Percentiles rank a stretch among this genome's conserved stretches.
phyloP scores from a whole-genome alignment of 164 flowering plant genomes.

The Tinospora cordifolia region DNA sequence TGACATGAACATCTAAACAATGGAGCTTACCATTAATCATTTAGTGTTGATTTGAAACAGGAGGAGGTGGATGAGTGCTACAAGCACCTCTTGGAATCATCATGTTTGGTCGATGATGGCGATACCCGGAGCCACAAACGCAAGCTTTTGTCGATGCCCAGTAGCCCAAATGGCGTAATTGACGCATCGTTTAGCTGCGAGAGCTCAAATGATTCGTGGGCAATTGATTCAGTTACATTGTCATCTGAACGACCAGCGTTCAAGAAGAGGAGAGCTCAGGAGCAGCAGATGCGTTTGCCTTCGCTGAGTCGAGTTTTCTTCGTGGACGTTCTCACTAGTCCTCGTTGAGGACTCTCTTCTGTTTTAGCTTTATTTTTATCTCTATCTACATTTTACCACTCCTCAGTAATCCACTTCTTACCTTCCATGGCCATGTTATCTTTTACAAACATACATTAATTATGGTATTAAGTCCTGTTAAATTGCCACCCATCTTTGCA shows the following conservation, averaged over 20 bases:
- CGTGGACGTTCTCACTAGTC: constrained; percentile 23
- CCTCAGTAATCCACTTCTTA: no score
- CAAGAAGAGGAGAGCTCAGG: constrained; percentile 49
- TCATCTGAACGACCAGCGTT: constrained; percentile 14
- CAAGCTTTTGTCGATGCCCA: constrained; percentile 29
- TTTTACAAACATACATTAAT: neutral
- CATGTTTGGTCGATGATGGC: constrained; percentile 17
- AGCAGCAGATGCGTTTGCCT: constrained; percentile 42
- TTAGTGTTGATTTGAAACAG: constrained; percentile 26
- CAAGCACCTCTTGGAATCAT: constrained; percentile 33
- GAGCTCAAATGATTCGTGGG: constrained; percentile 34
- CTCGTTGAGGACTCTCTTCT: constrained; percentile 8
- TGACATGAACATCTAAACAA: neutral
- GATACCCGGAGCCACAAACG: constrained; percentile 24
- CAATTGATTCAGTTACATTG: neutral
- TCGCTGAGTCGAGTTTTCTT: constrained; percentile 27
- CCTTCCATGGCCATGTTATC: constrained; percentile 8
- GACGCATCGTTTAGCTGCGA: constrained; percentile 67
- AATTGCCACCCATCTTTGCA: constrained; percentile 56
- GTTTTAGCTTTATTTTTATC: neutral
- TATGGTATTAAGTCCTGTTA: constrained; percentile 14
- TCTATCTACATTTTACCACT: neutral
- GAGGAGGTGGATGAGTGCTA: constrained; percentile 49
- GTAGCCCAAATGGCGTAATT: constrained; percentile 63
- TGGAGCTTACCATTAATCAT: neutral